phyloP scores from a whole-genome alignment of 257 asterid genomes.

The Misopates orontium region DNA sequence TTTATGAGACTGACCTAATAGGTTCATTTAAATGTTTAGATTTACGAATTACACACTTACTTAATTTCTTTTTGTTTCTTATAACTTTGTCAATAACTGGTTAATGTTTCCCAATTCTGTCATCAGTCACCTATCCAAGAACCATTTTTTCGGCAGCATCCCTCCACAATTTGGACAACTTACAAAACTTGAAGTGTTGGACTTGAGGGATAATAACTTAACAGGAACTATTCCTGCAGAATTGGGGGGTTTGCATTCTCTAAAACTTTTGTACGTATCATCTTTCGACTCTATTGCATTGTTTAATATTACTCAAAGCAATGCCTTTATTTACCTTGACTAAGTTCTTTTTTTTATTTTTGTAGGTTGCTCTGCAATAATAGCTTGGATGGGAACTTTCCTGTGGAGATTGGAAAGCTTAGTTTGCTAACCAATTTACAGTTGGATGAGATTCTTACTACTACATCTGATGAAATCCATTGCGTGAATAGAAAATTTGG shows the following conservation, averaged over 20 bases:
- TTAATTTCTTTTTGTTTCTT: neutral
- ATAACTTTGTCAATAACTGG: conserved; percentile 1
- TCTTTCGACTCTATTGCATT: too few species aligned
- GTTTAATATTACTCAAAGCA: too few species aligned
- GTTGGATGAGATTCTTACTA: conserved; percentile 52
- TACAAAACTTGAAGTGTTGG: conserved; percentile 63
- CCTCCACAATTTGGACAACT: conserved; percentile 72
- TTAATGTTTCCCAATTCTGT: conserved; percentile 21
- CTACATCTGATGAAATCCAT: conserved; percentile 49
- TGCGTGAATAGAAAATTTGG: conserved; percentile 75
- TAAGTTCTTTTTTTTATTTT: conserved; percentile 13
- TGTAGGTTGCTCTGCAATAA: conserved; percentile 76
- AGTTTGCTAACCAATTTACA: conserved; percentile 53
- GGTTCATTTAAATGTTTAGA: neutral
- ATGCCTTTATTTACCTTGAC: conserved; percentile 16
- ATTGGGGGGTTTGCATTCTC: conserved; percentile 58
- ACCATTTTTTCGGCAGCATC: conserved; percentile 65
- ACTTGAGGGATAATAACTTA: conserved; percentile 71
- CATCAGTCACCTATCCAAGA: conserved; percentile 62
- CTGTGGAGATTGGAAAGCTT: conserved; percentile 70
- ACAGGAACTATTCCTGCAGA: conserved; percentile 73
- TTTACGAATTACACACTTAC: neutral
- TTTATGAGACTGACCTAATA: neutral
- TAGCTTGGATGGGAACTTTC: conserved; percentile 68
- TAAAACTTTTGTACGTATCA: neutral